A percentile compares a stretch with the other conserved stretches of the same genome.
phyloP scores from a whole-genome alignment of 2,329 filamentous ascomycete species.

The Fonsecaea erecta region DNA sequence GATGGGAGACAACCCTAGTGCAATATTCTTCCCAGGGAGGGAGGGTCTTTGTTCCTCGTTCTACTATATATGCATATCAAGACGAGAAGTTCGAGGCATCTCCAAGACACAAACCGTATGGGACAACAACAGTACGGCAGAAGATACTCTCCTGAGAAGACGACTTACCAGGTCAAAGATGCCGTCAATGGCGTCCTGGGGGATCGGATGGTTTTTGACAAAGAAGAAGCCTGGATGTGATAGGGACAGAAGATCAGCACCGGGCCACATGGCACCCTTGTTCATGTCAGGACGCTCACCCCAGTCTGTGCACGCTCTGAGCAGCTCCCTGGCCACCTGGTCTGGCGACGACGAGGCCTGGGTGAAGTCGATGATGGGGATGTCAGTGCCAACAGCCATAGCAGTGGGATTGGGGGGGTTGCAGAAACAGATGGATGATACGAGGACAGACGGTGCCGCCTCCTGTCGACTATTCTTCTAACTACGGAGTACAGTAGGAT shows the following conservation, averaged over 20 bases:
- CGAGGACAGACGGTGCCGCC: too few relatives aligned
- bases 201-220: conserved; percentile 63
- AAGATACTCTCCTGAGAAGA: background rate
- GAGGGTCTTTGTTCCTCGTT: too few relatives aligned
- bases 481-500: too few relatives aligned
- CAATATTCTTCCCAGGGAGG: too few relatives aligned
- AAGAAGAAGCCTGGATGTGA: conserved; percentile 61
- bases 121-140: background rate
- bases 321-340: conserved; percentile 17
- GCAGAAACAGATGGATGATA: background rate
- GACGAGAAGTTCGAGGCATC: too few relatives aligned
- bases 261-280: conserved; percentile 16
- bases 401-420: background rate
- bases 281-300: conserved; percentile 13
- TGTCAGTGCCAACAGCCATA: conserved; percentile 8
- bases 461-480: too few relatives aligned
- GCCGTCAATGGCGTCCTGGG: conserved; percentile 60
- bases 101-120: background rate
- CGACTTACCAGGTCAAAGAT: conserved; percentile 60
- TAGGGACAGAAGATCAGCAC: conserved; percentile 11
- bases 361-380: conserved; percentile 26
- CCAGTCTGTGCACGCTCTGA: conserved; percentile 25
- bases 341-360: conserved; percentile 18
- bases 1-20: background rate
- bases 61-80: too few relatives aligned